Evolutionary conservation across 1,284 basidiomycete genomes (phyloP).

Genomic region (Marasmius fiardii): DNA sequence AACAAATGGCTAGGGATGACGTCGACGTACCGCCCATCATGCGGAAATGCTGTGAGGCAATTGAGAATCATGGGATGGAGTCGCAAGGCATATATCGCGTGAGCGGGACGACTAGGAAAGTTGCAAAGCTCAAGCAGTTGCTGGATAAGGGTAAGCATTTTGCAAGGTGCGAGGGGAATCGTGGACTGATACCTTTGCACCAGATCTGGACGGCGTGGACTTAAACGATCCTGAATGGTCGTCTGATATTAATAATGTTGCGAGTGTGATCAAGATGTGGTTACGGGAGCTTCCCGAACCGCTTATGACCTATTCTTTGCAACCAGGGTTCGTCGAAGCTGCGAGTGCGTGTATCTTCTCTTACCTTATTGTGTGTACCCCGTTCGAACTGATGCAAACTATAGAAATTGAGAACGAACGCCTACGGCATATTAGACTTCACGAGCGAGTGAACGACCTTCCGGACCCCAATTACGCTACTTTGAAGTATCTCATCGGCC

Average conservation of each 20-base stretch:
- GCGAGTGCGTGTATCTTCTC: slow-evolving; percentile 63
- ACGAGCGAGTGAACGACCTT: slow-evolving; percentile 96
- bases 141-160: slow-evolving; percentile 83
- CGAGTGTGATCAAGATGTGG: slow-evolving; percentile 94
- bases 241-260: slow-evolving; percentile 93
- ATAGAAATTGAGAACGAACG: slow-evolving; percentile 92
- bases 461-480: slow-evolving; percentile 99
- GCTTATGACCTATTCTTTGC: slow-evolving; percentile 80
- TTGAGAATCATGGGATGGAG: slow-evolving; percentile 85
- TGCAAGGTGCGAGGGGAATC: not conserved
- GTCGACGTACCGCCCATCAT: slow-evolving; percentile 89
- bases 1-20: slow-evolving; percentile 88
- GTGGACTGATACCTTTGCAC: slow-evolving; percentile 4
- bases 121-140: slow-evolving; percentile 78
- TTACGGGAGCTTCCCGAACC: slow-evolving; percentile 96
- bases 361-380: slow-evolving; percentile 1
- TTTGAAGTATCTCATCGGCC: slow-evolving; percentile 93
- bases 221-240: slow-evolving; percentile 88
- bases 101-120: slow-evolving; percentile 88
- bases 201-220: slow-evolving; percentile 85
- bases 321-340: slow-evolving; percentile 93
- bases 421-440: slow-evolving; percentile 89
- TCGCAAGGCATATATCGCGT: slow-evolving; percentile 93
- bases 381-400: slow-evolving; percentile 9
- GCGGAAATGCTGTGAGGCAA: slow-evolving; percentile 87